A percentile compares a stretch with the other conserved stretches of the same genome.
Conservation (phyloP, 164 flowering plant species). For the Berberis vulgaris region DNA sequence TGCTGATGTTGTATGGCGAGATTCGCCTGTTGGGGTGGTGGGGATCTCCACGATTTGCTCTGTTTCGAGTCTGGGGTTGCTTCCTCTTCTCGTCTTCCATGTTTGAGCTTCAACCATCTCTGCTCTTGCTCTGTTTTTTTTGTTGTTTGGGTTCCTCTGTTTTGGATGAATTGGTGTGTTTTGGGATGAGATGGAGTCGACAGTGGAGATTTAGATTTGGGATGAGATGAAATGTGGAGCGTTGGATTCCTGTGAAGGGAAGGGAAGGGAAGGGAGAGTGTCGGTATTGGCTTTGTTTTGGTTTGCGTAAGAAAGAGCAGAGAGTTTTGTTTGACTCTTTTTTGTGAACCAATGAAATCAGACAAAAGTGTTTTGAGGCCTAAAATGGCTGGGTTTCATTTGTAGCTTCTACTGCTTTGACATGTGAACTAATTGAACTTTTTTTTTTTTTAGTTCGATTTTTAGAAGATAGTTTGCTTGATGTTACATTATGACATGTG, state of each 20-base stretch:
- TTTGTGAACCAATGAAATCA: too few relatives aligned
- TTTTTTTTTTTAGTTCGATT: neutral
- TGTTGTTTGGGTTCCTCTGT: neutral
- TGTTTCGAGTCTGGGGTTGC: conserved; percentile 54
- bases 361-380: too few relatives aligned
- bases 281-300: too few relatives aligned
- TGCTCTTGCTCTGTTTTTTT: conserved; percentile 17
- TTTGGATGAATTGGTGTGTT: neutral
- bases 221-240: neutral
- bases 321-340: too few relatives aligned
- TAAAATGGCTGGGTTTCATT: too few relatives aligned
- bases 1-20: conserved; percentile 24
- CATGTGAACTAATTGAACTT: neutral
- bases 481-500: neutral
- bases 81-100: conserved; percentile 60
- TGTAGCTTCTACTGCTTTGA: too few relatives aligned
- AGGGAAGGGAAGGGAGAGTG: neutral
- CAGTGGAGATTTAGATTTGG: conserved; percentile 35
- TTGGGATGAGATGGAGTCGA: conserved; percentile 4
- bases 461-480: neutral
- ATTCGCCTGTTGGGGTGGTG: conserved; percentile 60
- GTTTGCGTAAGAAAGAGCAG: too few relatives aligned
- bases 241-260: neutral
- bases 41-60: conserved; percentile 67
- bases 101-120: conserved; percentile 47